phyloP scores from a whole-genome alignment of 768 basidiomycete species.

The Hydnomerulius pinastri region DNA sequence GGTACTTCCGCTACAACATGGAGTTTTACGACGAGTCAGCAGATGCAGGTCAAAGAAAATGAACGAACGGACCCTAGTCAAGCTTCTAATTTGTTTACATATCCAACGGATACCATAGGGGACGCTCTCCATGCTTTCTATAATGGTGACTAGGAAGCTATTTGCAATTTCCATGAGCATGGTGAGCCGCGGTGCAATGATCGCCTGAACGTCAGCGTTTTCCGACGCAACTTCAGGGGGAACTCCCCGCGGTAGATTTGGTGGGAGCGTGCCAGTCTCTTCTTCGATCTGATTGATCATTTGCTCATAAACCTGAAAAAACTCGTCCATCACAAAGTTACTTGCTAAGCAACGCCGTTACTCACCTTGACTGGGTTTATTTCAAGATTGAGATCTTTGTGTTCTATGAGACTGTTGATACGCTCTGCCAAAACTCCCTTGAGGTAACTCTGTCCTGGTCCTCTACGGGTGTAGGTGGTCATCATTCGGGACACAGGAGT shows the following conservation, averaged over 20 bases:
- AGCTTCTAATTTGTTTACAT: constrained; percentile 97
- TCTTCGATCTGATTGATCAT: constrained; percentile 99
- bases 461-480: constrained; percentile 99
- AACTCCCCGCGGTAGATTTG: constrained; percentile 90
- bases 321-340: not conserved
- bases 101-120: constrained; percentile 99
- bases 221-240: constrained; percentile 93
- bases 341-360: not conserved
- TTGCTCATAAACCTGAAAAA: constrained; percentile 92
- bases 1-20: constrained; percentile 87
- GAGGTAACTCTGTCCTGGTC: constrained; percentile 97
- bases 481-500: constrained; percentile 99
- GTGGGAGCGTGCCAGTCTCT: constrained; percentile 89
- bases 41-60: not conserved
- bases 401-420: constrained; percentile 98
- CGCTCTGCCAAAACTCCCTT: constrained; percentile 97
- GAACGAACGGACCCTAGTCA: constrained; percentile 74
- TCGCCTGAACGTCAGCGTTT: constrained; percentile 94
- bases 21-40: constrained; percentile 8
- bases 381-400: constrained; percentile 98
- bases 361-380: constrained; percentile 96
- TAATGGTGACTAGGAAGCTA: constrained; percentile 95
- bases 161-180: constrained; percentile 99
- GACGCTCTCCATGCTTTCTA: constrained; percentile 97
- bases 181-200: constrained; percentile 93